These are phyloP conservation scores for Adansonia gregorii DNA, from an alignment of 441 rosid genomes.

Conservation along the genomic window DNA sequence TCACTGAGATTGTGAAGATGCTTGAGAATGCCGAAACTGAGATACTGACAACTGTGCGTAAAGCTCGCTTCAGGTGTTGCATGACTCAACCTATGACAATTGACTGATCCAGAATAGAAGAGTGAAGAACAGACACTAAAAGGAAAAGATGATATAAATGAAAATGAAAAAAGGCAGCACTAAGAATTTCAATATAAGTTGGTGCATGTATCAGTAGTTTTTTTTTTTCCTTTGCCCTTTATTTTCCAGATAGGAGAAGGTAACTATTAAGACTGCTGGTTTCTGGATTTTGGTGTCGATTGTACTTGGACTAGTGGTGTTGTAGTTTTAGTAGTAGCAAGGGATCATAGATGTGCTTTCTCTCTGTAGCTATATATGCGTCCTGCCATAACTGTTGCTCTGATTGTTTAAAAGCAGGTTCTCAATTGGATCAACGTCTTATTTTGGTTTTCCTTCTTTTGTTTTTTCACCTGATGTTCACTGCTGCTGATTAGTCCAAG, in stretches of 20 bases:
- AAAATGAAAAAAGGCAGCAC: constrained; percentile 21
- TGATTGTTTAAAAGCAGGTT: constrained; percentile 41
- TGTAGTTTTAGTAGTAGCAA: constrained; percentile 30
- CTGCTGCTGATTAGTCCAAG: not conserved
- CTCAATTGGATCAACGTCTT: constrained; percentile 20
- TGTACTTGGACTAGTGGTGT: constrained; percentile 38
- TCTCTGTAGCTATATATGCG: constrained; percentile 37
- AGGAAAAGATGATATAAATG: constrained; percentile 32
- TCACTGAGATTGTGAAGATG: constrained; percentile 60
- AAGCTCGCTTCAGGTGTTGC: constrained; percentile 98
- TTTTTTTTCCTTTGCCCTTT: constrained; percentile 12
- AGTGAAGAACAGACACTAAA: constrained; percentile 14
- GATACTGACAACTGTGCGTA: constrained; percentile 83
- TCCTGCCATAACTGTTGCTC: constrained; percentile 36
- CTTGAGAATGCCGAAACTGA: constrained; percentile 83
- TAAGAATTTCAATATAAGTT: constrained; percentile 47
- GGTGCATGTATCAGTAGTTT: constrained; percentile 55
- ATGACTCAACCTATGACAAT: constrained; percentile 82
- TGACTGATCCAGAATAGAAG: constrained; percentile 53
- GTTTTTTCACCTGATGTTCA: not conserved
- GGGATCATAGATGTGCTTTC: constrained; percentile 36
- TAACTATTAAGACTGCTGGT: constrained; percentile 46
- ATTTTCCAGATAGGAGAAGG: constrained; percentile 46
- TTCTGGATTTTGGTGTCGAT: constrained; percentile 39
- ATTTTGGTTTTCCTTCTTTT: not conserved